phyloP scores from a whole-genome alignment of 305 asterid species.

The Plantago coronopus region DNA sequence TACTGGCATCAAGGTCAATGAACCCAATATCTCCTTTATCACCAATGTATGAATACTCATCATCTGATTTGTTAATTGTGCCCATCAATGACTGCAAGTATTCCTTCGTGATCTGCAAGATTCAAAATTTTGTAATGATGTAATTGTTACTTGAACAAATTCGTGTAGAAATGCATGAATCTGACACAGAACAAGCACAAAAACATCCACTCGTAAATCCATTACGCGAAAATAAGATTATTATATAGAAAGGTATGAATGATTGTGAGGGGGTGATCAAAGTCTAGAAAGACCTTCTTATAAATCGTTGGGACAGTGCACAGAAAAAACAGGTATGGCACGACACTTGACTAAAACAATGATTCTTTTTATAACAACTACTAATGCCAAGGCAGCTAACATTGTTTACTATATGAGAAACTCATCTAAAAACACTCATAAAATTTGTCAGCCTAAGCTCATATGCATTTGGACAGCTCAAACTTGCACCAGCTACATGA shows the following conservation, averaged over 20 bases:
- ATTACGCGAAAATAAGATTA: too few relatives aligned
- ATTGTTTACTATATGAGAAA: too few relatives aligned
- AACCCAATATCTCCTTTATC: constrained; percentile 86
- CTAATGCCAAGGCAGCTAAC: background rate
- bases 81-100: constrained; percentile 35
- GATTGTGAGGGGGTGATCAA: too few relatives aligned
- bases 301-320: background rate
- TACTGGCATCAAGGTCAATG: constrained; percentile 51
- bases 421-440: background rate
- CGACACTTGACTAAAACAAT: background rate
- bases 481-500: too few relatives aligned
- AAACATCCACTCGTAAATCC: background rate
- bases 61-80: constrained; percentile 52
- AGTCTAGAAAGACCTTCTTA: too few relatives aligned
- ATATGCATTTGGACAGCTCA: too few relatives aligned
- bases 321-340: background rate
- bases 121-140: constrained; percentile 8
- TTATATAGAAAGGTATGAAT: too few relatives aligned
- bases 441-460: background rate
- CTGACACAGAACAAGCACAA: background rate
- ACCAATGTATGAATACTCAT: constrained; percentile 62
- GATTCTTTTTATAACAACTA: background rate
- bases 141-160: too few relatives aligned
- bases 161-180: too few relatives aligned
- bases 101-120: constrained; percentile 29